Evolutionary conservation across 805 yeast genomes (phyloP).

Genomic region (Pichia occidentalis): DNA sequence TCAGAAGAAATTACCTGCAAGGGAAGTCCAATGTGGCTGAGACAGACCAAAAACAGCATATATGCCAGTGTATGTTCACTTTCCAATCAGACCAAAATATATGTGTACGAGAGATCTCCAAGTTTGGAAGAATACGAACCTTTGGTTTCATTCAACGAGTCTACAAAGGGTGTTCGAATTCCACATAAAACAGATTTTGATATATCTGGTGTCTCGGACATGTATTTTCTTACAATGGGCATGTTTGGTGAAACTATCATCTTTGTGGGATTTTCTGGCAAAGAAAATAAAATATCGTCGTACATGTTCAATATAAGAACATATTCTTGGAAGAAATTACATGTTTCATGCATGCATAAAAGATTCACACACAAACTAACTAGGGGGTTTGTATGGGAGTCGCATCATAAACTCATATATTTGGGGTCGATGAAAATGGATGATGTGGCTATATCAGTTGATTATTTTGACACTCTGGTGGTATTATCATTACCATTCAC

Average conservation of each 20-base stretch:
- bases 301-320: constrained; percentile 48
- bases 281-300: constrained; percentile 40
- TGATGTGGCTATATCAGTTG: constrained; percentile 38
- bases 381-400: constrained; percentile 68
- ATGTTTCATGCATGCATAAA: constrained; percentile 46
- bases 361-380: constrained; percentile 53
- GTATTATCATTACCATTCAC: constrained; percentile 49
- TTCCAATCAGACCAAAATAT: not conserved
- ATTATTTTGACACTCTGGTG: constrained; percentile 42
- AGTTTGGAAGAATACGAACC: constrained; percentile 19
- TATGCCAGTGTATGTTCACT: not conserved
- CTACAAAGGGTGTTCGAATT: constrained; percentile 11
- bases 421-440: constrained; percentile 48
- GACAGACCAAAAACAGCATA: constrained; percentile 3
- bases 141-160: constrained; percentile 18
- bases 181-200: constrained; percentile 2
- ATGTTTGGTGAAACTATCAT: constrained; percentile 61
- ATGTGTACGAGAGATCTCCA: constrained; percentile 4
- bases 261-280: constrained; percentile 51
- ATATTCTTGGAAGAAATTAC: constrained; percentile 59
- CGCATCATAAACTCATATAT: constrained; percentile 65
- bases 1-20: constrained; percentile 6
- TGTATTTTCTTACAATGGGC: constrained; percentile 49
- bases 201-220: constrained; percentile 1
- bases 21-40: not conserved